These are phyloP conservation scores for Lophiotrema nucula DNA, from an alignment of 495 filamentous ascomycete species.

Conservation along the genomic window DNA sequence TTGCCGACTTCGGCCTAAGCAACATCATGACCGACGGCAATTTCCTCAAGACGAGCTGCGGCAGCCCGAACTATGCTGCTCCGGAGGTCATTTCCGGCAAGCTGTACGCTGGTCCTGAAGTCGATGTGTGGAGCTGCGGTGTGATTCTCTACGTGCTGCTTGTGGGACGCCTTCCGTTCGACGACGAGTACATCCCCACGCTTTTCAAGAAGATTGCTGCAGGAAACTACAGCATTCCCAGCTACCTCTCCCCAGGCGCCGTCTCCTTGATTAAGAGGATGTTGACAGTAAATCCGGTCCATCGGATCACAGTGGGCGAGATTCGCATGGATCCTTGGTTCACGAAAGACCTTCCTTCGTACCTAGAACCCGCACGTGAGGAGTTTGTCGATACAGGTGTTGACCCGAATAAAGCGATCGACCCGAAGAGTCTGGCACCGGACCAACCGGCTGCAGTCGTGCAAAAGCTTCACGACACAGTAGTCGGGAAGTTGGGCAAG, in stretches of 20 bases:
- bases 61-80: constrained; percentile 96
- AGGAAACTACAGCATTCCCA: constrained; percentile 83
- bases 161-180: constrained; percentile 88
- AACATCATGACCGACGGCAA: constrained; percentile 99
- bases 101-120: constrained; percentile 94
- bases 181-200: constrained; percentile 91
- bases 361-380: constrained; percentile 84
- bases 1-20: constrained; percentile 96
- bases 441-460: constrained; percentile 74
- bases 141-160: constrained; percentile 96
- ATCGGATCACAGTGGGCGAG: constrained; percentile 87
- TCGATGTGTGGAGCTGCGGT: constrained; percentile 98
- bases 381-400: constrained; percentile 92
- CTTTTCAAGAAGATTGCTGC: constrained; percentile 87
- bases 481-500: constrained; percentile 91
- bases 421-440: constrained; percentile 71
- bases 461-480: constrained; percentile 84
- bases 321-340: constrained; percentile 97
- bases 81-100: constrained; percentile 98
- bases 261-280: constrained; percentile 82
- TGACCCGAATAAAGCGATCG: constrained; percentile 85
- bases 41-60: constrained; percentile 97
- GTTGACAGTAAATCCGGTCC: constrained; percentile 91
- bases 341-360: constrained; percentile 74
- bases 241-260: constrained; percentile 84